Percentiles rank a stretch among this genome's conserved stretches.
Evolutionary conservation across 331 rosid species (phyloP).

Genomic region (Malus hybrid): DNA sequence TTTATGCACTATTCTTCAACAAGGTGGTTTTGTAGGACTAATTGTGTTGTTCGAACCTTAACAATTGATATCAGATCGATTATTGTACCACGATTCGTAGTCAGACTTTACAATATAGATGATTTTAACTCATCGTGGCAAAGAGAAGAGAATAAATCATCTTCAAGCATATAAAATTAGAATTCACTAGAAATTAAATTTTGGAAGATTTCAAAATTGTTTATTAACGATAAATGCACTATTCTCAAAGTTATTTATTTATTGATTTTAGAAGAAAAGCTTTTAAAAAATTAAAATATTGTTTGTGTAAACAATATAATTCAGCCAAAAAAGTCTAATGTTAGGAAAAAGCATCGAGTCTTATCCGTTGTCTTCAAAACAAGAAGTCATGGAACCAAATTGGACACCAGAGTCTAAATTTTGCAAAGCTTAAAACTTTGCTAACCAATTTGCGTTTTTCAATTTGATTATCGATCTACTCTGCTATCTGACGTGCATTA

Average conservation of each 20-base stretch:
- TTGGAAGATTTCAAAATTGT: no score
- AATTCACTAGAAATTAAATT: neutral
- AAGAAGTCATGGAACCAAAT: rapidly evolving
- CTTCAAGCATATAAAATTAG: neutral
- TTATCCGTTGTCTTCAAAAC: neutral
- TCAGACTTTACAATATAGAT: no score
- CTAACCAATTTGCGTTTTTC: no score
- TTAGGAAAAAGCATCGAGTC: neutral
- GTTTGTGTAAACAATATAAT: neutral
- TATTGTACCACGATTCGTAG: no score
- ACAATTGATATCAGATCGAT: no score
- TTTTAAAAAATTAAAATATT: no score
- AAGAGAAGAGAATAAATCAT: neutral
- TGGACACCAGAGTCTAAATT: neutral
- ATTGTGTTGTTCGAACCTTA: neutral
- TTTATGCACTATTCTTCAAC: no score
- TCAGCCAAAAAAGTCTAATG: neutral
- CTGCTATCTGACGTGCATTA: neutral
- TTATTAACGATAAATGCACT: neutral
- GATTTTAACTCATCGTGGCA: no score
- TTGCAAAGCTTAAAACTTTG: neutral
- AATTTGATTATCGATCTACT: no score
- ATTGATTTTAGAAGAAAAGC: no score
- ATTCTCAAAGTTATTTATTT: neutral
- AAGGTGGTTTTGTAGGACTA: neutral